phyloP scores from a whole-genome alignment of 2,329 filamentous ascomycete genomes.

The Penicillium aurantiogriseum region DNA sequence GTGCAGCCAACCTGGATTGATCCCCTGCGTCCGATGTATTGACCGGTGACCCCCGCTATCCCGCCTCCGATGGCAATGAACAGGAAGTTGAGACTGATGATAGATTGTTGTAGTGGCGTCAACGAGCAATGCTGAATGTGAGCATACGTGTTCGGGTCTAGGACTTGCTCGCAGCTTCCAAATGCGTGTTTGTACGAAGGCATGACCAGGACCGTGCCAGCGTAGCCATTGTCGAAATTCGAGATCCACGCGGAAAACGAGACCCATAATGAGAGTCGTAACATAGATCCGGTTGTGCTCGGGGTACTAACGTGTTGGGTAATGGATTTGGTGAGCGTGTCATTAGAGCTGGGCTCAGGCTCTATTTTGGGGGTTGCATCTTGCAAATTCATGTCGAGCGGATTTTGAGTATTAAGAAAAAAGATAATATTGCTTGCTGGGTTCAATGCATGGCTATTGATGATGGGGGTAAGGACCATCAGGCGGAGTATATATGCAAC shows the following conservation, averaged over 20 bases:
- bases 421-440: too few relatives aligned
- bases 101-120: conserved; percentile 28
- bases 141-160: conserved; percentile 11
- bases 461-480: background rate
- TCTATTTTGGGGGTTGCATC: background rate
- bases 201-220: conserved; percentile 27
- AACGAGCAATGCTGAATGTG: conserved; percentile 19
- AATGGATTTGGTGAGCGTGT: background rate
- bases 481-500: background rate
- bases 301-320: background rate
- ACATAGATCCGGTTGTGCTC: conserved; percentile 19
- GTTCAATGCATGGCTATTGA: background rate
- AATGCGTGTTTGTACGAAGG: conserved; percentile 25
- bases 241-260: conserved; percentile 25
- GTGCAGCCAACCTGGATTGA: conserved; percentile 26
- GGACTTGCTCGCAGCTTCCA: conserved; percentile 20
- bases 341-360: conserved; percentile 1
- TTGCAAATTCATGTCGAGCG: background rate
- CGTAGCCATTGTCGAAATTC: conserved; percentile 28
- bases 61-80: conserved; percentile 29
- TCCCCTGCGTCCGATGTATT: conserved; percentile 22
- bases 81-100: conserved; percentile 28
- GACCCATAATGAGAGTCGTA: conserved; percentile 24
- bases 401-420: background rate
- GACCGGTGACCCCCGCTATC: conserved; percentile 19